Percentiles rank a stretch among this genome's conserved stretches.
Evolutionary conservation across 495 filamentous ascomycete species (phyloP).

Genomic region (Pseudevernia furfuracea): DNA sequence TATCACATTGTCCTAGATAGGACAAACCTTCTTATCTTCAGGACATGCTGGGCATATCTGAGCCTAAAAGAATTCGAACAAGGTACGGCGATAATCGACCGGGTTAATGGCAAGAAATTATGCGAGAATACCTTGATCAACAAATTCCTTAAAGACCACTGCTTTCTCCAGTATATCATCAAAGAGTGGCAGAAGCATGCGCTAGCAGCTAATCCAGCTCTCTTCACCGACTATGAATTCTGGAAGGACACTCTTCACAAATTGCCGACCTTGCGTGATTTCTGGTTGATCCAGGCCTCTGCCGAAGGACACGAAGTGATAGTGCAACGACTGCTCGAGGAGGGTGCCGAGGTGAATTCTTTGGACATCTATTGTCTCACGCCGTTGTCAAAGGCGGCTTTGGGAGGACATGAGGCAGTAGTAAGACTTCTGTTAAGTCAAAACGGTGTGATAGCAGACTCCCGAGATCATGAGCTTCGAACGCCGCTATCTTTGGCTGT

Average conservation of each 20-base stretch:
- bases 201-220: not conserved
- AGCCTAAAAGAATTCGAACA: constrained; percentile 3
- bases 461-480: not conserved
- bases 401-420: not conserved
- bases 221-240: not conserved
- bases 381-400: not conserved
- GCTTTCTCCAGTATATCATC: not conserved
- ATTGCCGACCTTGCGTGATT: constrained; percentile 9
- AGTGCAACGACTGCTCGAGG: constrained; percentile 6
- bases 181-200: not conserved
- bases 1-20: not conserved
- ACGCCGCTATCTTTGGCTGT: not conserved
- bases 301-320: not conserved
- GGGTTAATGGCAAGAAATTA: not conserved
- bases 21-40: not conserved
- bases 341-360: not conserved
- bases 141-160: not conserved
- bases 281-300: not conserved
- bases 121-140: fast-evolving
- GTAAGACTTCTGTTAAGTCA: not conserved
- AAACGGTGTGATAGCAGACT: not conserved
- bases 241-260: not conserved
- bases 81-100: not conserved
- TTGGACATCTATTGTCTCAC: not conserved
- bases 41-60: constrained; percentile 7